These are phyloP conservation scores for Corynespora cassiicola DNA, from an alignment of 2,329 filamentous ascomycete genomes.

Conservation along the genomic window DNA sequence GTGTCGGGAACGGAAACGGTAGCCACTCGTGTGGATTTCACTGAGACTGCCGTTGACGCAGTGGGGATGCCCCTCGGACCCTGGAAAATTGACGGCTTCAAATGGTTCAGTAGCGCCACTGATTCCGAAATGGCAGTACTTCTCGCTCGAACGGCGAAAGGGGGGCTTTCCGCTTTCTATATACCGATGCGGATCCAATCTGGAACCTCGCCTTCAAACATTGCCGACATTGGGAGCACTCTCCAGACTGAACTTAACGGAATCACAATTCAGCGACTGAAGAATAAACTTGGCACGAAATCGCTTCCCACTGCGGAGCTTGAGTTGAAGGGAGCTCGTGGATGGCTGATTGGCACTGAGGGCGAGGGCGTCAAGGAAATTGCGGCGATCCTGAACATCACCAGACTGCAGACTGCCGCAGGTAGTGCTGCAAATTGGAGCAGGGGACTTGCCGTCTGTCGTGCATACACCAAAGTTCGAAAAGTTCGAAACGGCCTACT, in stretches of 20 bases:
- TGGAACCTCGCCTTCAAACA: conserved; percentile 4
- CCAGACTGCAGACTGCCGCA: conserved; percentile 64
- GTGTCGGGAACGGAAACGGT: conserved; percentile 72
- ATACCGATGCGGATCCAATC: conserved; percentile 64
- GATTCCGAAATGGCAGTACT: conserved; percentile 70
- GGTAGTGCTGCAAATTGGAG: conserved; percentile 61
- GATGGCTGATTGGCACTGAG: conserved; percentile 68
- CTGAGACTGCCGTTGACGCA: conserved; percentile 36
- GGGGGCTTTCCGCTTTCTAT: conserved; percentile 66
- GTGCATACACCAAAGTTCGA: conserved; percentile 65
- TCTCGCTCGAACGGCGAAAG: conserved; percentile 64
- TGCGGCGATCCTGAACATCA: conserved; percentile 71
- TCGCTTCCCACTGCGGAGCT: conserved; percentile 76
- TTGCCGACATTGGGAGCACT: conserved; percentile 19
- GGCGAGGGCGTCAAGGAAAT: conserved; percentile 74
- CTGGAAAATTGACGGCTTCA: conserved; percentile 71
- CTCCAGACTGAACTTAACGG: conserved; percentile 65
- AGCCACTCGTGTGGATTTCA: conserved; percentile 44
- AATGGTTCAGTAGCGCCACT: conserved; percentile 74
- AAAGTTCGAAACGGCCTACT: conserved; percentile 58
- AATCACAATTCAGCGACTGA: conserved; percentile 71
- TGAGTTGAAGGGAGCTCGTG: conserved; percentile 50
- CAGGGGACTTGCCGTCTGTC: conserved; percentile 63
- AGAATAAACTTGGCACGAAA: conserved; percentile 75
- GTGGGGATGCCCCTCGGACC: conserved; percentile 57